Evolutionary conservation across 441 rosid genomes (phyloP).

Genomic region (Macaranga tanarius): DNA sequence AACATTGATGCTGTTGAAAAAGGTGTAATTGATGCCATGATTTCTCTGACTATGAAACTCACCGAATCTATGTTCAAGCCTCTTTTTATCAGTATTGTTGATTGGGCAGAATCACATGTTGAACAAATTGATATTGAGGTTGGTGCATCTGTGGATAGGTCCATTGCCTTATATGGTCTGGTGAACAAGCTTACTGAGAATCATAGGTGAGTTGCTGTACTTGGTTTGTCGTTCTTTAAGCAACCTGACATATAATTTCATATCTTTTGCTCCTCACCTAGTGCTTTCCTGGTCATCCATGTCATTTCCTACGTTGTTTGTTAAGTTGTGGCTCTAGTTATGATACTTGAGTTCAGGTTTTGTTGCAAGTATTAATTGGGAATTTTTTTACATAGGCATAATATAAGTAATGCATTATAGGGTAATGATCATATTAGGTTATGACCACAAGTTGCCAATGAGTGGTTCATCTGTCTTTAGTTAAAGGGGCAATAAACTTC

Average conservation of each 20-base stretch:
- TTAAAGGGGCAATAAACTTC: neutral
- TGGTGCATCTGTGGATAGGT: conserved; percentile 54
- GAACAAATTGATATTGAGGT: conserved; percentile 45
- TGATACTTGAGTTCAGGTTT: neutral
- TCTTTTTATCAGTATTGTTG: conserved; percentile 74
- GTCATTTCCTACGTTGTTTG: neutral
- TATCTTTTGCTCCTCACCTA: neutral
- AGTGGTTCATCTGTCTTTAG: neutral
- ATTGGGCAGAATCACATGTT: conserved; percentile 76
- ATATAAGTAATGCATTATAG: neutral
- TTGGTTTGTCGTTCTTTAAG: neutral
- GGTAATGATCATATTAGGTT: neutral
- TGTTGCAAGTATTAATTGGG: neutral
- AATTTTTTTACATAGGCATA: neutral
- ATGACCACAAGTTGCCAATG: neutral
- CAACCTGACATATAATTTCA: neutral
- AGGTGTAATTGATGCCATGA: conserved; percentile 58
- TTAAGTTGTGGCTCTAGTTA: neutral
- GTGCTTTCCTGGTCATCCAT: neutral
- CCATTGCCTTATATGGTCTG: conserved; percentile 73
- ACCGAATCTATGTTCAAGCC: conserved; percentile 96
- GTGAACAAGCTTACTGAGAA: conserved; percentile 79
- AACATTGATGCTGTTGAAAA: conserved; percentile 64
- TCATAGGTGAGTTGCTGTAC: conserved; percentile 61
- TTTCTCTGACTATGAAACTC: conserved; percentile 85